Evolutionary conservation across 129 eudicot genomes (phyloP).

Genomic region (Saposhnikovia divaricata): DNA sequence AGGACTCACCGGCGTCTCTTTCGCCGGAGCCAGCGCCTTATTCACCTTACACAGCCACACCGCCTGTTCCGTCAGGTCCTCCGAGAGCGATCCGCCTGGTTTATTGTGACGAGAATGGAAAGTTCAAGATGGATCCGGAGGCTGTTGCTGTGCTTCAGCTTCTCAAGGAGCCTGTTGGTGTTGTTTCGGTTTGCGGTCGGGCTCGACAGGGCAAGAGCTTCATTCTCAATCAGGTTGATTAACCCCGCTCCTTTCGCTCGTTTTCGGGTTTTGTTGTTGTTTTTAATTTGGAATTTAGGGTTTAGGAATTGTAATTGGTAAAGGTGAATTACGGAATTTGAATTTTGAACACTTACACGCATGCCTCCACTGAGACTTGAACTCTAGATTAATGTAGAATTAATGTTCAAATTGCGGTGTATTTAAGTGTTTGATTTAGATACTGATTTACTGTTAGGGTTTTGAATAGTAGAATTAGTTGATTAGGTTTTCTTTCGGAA

Average conservation of each 20-base stretch:
- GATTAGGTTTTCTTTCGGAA: not conserved
- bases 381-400: not conserved
- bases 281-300: constrained; percentile 12
- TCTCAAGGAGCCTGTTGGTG: constrained; percentile 87
- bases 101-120: constrained; percentile 83
- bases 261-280: not conserved
- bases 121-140: constrained; percentile 94
- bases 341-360: too few relatives aligned
- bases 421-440: not conserved
- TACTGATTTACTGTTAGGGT: constrained; percentile 13
- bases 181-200: constrained; percentile 95
- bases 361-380: not conserved
- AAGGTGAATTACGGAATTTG: not conserved
- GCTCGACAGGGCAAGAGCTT: constrained; percentile 99
- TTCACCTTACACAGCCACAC: constrained; percentile 24
- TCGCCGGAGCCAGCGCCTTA: constrained; percentile 22
- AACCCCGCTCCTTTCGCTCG: not conserved
- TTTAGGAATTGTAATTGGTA: not conserved
- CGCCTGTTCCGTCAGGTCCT: constrained; percentile 43
- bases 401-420: not conserved
- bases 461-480: not conserved
- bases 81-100: constrained; percentile 91
- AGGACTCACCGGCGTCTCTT: constrained; percentile 37
- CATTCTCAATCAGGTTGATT: constrained; percentile 70
- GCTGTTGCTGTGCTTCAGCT: constrained; percentile 80